Evolutionary conservation across 495 filamentous ascomycete genomes (phyloP), one percentile per base, ranked within the genome.

Genomic region (Lepraria neglecta): DNA sequence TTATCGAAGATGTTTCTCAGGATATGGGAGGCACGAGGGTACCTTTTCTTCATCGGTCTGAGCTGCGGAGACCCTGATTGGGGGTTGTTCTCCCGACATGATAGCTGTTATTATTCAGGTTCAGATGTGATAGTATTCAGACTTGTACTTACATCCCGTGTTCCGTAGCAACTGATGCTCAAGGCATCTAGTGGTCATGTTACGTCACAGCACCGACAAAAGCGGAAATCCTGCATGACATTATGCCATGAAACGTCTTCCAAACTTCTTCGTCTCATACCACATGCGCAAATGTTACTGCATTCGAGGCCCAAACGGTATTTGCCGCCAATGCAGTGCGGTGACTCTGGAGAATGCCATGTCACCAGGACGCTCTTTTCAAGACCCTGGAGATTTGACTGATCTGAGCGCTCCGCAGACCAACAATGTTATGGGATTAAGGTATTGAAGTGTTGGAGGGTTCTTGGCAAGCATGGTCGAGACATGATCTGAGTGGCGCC

Each of bases 31-130:
- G 17, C 21, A 33, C 6, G 14, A 61, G 1, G 30, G 6, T 60
- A 68, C 66, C 52, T 67, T 52, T 33, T 67, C 64, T 38, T 64
- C 60, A 12, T 54, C 54, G 2, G 56, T 64, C 52, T 68, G 66
- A 14, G 35, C 31, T 6, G 64, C 64, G 3, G 66, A 62, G 21
- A 67, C 31, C 50, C 61, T 66, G 27, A 56, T 60, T 51, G 64
- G 64, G 24, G 64, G 62, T 38, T 65, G 56, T 30, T 38, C 19
- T 15, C 11, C 3, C 6, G 60, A 55, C 64, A 63, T 65, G 24
- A 21, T 61, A 33, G 24, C 28, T 30, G 19, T 10, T 42, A 17
- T 21, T 28, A 6, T 38, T 6, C 46, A 27, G 24, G 17, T 19
- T 33, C 11, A 28, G 31, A 7, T 15, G 31, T 21, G n/a, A 35